phyloP scores from a whole-genome alignment of 371 early-diverging fungal genomes.

The Mortierella sp. region DNA sequence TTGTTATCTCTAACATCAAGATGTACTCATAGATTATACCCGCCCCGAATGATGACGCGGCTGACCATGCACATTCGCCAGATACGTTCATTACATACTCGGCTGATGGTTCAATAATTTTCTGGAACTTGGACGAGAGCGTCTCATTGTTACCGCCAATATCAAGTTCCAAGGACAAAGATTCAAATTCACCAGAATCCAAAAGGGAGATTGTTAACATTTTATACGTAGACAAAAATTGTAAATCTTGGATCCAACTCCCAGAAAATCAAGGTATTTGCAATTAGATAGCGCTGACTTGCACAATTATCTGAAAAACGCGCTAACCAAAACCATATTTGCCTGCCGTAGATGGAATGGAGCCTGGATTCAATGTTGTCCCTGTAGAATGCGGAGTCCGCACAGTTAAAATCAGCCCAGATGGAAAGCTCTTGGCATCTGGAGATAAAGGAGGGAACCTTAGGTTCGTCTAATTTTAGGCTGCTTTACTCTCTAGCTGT shows the following conservation, averaged over 20 bases:
- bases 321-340: background rate
- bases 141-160: slow-evolving; percentile 14
- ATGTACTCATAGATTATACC: slow-evolving; percentile 28
- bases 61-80: slow-evolving; percentile 55
- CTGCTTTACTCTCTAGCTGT: no score
- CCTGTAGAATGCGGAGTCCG: slow-evolving; percentile 75
- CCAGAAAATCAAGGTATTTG: slow-evolving; percentile 39
- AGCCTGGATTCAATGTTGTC: slow-evolving; percentile 36
- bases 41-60: background rate
- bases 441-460: slow-evolving; percentile 87
- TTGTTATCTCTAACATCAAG: background rate
- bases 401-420: slow-evolving; percentile 75
- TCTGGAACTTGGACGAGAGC: slow-evolving; percentile 73
- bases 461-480: slow-evolving; percentile 34
- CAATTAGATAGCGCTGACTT: background rate
- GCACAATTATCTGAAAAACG: background rate
- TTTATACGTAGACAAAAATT: slow-evolving; percentile 38
- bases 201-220: slow-evolving; percentile 28
- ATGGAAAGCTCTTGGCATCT: slow-evolving; percentile 77
- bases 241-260: slow-evolving; percentile 34
- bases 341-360: slow-evolving; percentile 27
- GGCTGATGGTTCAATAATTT: slow-evolving; percentile 83
- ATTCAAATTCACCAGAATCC: background rate
- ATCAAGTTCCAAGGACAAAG: background rate
- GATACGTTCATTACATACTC: slow-evolving; percentile 84